Base-by-base conservation (phyloP, 2,329 filamentous ascomycete species). In the Talaromyces islandicus region DNA sequence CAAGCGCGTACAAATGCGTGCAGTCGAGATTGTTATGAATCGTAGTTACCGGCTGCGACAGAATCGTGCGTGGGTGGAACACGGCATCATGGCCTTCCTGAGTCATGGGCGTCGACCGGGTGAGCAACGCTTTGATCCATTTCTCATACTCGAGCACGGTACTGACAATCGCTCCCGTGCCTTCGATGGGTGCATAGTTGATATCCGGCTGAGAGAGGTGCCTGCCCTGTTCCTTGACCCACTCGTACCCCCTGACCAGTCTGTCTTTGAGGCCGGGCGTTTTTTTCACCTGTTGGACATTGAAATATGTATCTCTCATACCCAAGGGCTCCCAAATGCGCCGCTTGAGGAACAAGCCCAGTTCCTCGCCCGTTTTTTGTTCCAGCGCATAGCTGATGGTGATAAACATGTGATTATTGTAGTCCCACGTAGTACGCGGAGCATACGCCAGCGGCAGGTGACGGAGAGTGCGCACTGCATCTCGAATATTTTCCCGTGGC, bases 381-480 rank as follows among this genome's bases (percentile, higher is more conserved):
- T 68, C 63, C 4, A 68, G 46, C 10, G 62, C 56, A 61, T 69
- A 58, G 10, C 66, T 63, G 1, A 68, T 58, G 3, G 58, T 60
- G 48, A 68, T 64, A 46, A 65, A 70, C 67, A 68, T 68, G 24
- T 67, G 60, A 14, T 69, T 69, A 19, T 60, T 64, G 60, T 69
- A 69, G 7, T 63, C 55, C 21, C 64, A 69, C 0, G 56, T 62
- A 17, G 64, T 65, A 12, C 68, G 63, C 3, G 65, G 65, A 2
- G 62, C 35, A 21, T 62, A 61, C 0, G 66, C 62, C 2, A 70
- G 58, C 2, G 66, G 61, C 4, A 69, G 35, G 46, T 67, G 55
- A 21, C 67, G 61, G 3, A 68, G 46, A 1, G 61, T 63, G 10
- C 67, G 66, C 7, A 52, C 48, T 27, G 25, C 21, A 5, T 27